Percentiles rank a stretch among this genome's conserved stretches.
These are phyloP conservation scores for Talaromyces verruculosus DNA, from an alignment of 2,329 filamentous ascomycete genomes.

Conservation along the genomic window DNA sequence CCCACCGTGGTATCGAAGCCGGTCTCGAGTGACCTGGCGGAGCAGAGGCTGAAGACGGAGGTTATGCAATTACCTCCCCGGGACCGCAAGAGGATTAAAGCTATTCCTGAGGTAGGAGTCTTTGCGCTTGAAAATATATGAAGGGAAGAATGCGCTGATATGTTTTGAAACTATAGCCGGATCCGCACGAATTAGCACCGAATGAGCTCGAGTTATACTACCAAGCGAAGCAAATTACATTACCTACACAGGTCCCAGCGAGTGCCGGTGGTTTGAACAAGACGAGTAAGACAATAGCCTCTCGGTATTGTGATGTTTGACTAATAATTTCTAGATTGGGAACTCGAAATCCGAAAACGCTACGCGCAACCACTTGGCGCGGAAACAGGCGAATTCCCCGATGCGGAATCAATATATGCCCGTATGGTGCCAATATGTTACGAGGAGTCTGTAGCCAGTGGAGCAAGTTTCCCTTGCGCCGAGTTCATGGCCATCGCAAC, in stretches of 20 bases:
- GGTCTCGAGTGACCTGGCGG: slow-evolving; percentile 59
- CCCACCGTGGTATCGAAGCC: slow-evolving; percentile 51
- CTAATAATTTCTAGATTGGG: slow-evolving; percentile 50
- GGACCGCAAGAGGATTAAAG: slow-evolving; percentile 60
- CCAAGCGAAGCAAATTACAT: slow-evolving; percentile 49
- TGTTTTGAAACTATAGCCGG: slow-evolving; percentile 31
- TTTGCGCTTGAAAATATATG: not conserved
- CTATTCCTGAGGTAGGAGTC: slow-evolving; percentile 49
- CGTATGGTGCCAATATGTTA: slow-evolving; percentile 67
- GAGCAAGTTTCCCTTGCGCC: slow-evolving; percentile 54
- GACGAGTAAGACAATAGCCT: slow-evolving; percentile 59
- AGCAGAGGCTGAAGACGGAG: slow-evolving; percentile 63
- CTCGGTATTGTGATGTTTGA: not conserved
- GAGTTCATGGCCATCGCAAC: slow-evolving; percentile 62
- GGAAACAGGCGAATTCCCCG: slow-evolving; percentile 64
- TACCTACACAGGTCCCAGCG: slow-evolving; percentile 63
- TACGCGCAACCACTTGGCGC: slow-evolving; percentile 62
- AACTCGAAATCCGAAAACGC: slow-evolving; percentile 64
- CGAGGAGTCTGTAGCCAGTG: slow-evolving; percentile 60
- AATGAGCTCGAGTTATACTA: slow-evolving; percentile 47
- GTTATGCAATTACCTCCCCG: slow-evolving; percentile 62
- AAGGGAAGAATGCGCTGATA: not conserved
- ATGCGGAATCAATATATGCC: slow-evolving; percentile 55
- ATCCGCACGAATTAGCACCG: slow-evolving; percentile 33
- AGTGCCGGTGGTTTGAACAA: slow-evolving; percentile 75